Percentiles rank a stretch among this genome's conserved stretches.
Conservation (phyloP, 2,329 filamentous ascomycete genomes). For the Colletotrichum cordylinicola region DNA sequence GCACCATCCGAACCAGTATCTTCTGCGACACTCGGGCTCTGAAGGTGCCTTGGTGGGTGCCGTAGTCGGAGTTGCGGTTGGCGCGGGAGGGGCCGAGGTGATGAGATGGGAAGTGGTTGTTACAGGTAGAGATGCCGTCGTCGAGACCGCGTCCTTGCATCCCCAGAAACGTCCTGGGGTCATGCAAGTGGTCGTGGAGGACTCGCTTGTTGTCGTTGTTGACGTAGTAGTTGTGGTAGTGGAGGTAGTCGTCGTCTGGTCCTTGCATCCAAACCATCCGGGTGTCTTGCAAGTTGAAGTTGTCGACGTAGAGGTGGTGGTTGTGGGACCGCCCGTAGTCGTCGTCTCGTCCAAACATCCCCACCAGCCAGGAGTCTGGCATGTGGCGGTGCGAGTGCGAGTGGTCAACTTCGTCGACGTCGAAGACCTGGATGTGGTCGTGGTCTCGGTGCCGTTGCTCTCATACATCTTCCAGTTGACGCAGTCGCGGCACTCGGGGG, state of each 20-base stretch:
- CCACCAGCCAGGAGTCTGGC: conserved; percentile 93
- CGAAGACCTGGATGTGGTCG: conserved; percentile 64
- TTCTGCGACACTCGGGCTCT: conserved; percentile 37
- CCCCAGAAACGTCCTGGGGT: conserved; percentile 64
- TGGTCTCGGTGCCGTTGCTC: conserved; percentile 84
- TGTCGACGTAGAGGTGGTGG: conserved; percentile 50
- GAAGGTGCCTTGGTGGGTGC: conserved; percentile 27
- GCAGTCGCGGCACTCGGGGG: conserved; percentile 86
- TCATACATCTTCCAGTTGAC: conserved; percentile 94
- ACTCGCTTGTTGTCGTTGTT: conserved; percentile 28
- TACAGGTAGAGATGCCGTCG: conserved; percentile 19
- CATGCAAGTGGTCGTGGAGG: conserved; percentile 44
- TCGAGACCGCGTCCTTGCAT: conserved; percentile 48
- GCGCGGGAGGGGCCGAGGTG: conserved; percentile 35
- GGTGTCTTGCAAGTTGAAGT: conserved; percentile 66
- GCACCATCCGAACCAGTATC: conserved; percentile 49
- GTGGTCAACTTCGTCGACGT: conserved; percentile 62
- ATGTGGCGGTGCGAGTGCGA: conserved; percentile 79
- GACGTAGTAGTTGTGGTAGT: conserved; percentile 29
- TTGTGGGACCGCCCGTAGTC: conserved; percentile 43
- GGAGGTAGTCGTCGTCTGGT: conserved; percentile 43
- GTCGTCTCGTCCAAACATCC: conserved; percentile 75
- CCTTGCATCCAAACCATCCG: conserved; percentile 73
- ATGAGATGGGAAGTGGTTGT: conserved; percentile 29
- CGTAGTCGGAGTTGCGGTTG: conserved; percentile 33